Conservation (phyloP, 1,284 basidiomycete genomes). For the Naganishia liquefaciens region DNA sequence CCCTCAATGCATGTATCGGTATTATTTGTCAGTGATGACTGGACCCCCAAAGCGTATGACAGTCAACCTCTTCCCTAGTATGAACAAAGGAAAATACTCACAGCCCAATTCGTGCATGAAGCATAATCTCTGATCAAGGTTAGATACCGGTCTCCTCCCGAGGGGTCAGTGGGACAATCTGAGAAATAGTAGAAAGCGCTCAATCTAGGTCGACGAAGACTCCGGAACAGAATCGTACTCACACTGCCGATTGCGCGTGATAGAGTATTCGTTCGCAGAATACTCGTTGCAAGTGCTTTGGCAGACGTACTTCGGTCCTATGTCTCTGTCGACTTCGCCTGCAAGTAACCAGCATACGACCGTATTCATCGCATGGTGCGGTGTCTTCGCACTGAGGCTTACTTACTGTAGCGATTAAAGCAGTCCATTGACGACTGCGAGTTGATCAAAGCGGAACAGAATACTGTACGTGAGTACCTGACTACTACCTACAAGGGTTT, state of each 20-base stretch:
- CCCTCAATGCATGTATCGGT: constrained; percentile 52
- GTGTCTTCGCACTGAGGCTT: too few species aligned
- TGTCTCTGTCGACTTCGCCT: constrained; percentile 38
- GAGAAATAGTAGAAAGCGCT: constrained; percentile 35
- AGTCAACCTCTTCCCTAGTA: background rate
- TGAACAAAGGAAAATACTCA: background rate
- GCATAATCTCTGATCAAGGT: constrained; percentile 51
- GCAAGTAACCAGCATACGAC: background rate
- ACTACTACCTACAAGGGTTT: constrained; percentile 36
- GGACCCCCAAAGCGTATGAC: background rate
- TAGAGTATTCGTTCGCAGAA: constrained; percentile 38
- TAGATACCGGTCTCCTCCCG: constrained; percentile 39
- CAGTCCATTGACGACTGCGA: constrained; percentile 40
- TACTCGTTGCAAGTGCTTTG: constrained; percentile 47
- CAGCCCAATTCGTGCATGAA: constrained; percentile 53
- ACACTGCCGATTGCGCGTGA: constrained; percentile 40
- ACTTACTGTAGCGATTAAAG: constrained; percentile 43
- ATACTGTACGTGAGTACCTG: constrained; percentile 47
- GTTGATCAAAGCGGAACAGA: constrained; percentile 49
- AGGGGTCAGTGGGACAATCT: constrained; percentile 26
- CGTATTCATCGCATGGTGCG: too few species aligned
- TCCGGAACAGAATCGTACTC: background rate
- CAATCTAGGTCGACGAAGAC: constrained; percentile 36
- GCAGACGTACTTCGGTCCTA: constrained; percentile 48
- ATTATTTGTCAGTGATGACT: constrained; percentile 50